Conservation (phyloP, 2,329 filamentous ascomycete genomes). For the Arthrocladium fulminans region DNA sequence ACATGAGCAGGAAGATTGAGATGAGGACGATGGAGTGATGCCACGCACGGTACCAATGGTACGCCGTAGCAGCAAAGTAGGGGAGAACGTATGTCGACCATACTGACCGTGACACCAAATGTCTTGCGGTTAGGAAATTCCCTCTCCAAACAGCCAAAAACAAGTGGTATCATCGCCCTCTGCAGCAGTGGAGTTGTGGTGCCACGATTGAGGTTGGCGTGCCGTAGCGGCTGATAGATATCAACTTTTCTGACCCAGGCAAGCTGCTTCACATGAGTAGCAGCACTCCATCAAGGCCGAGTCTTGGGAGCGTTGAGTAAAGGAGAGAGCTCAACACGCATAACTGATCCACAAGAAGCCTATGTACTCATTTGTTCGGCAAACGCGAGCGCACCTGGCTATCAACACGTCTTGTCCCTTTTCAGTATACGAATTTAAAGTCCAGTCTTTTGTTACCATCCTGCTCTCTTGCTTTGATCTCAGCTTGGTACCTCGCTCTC, state of each 20-base stretch:
- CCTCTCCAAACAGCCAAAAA: not conserved
- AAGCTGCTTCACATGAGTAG: no score
- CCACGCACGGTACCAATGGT: not conserved
- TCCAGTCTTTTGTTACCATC: constrained; percentile 46
- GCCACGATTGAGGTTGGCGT: not conserved
- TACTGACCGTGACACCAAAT: not conserved
- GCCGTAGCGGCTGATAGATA: not conserved
- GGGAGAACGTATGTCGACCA: not conserved
- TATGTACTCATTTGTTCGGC: not conserved
- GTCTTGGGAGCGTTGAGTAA: no score
- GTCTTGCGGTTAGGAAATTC: not conserved
- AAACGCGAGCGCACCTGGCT: not conserved
- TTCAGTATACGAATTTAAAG: constrained; percentile 43
- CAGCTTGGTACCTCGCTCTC: constrained; percentile 38
- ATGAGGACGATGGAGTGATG: not conserved
- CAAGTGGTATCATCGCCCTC: not conserved
- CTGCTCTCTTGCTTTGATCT: constrained; percentile 34
- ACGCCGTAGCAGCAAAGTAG: not conserved
- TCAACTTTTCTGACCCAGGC: no score
- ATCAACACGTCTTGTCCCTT: not conserved
- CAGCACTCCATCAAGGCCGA: no score
- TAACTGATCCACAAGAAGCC: not conserved
- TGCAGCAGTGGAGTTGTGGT: not conserved
- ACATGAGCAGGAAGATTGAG: not conserved
- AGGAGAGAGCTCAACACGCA: no score